phyloP scores from a whole-genome alignment of 306 rosid genomes.

The Vachellia pachyceras region DNA sequence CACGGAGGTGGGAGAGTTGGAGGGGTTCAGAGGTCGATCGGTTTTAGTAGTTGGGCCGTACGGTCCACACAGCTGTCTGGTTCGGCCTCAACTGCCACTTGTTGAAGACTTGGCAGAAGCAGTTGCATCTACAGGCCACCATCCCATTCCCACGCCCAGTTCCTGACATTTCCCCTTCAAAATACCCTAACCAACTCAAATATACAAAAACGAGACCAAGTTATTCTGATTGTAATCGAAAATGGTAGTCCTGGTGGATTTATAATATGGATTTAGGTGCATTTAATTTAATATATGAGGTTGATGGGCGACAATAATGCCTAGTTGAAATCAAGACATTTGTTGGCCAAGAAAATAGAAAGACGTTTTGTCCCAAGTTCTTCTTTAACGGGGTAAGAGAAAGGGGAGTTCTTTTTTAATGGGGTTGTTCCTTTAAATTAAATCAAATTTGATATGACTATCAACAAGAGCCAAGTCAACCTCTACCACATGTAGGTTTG shows the following conservation, averaged over 20 bases:
- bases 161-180: neutral
- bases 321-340: neutral
- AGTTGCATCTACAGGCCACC: neutral
- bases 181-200: neutral
- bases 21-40: slow-evolving; percentile 28
- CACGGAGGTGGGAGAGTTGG: neutral
- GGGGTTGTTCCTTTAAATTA: neutral
- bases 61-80: slow-evolving; percentile 12
- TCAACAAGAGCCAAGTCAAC: no score
- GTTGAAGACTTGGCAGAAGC: neutral
- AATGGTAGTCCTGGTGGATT: neutral
- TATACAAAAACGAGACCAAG: neutral
- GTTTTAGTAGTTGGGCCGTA: slow-evolving; percentile 48
- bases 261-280: neutral
- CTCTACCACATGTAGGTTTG: no score
- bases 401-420: neutral
- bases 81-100: slow-evolving; percentile 27
- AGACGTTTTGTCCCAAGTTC: neutral
- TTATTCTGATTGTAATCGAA: neutral
- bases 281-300: neutral
- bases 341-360: neutral
- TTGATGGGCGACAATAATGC: neutral
- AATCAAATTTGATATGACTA: no score
- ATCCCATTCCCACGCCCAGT: neutral
- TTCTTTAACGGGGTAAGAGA: neutral